These are phyloP conservation scores for Talaromyces sp. DNA, from an alignment of 2,329 filamentous ascomycete genomes.

Conservation along the genomic window DNA sequence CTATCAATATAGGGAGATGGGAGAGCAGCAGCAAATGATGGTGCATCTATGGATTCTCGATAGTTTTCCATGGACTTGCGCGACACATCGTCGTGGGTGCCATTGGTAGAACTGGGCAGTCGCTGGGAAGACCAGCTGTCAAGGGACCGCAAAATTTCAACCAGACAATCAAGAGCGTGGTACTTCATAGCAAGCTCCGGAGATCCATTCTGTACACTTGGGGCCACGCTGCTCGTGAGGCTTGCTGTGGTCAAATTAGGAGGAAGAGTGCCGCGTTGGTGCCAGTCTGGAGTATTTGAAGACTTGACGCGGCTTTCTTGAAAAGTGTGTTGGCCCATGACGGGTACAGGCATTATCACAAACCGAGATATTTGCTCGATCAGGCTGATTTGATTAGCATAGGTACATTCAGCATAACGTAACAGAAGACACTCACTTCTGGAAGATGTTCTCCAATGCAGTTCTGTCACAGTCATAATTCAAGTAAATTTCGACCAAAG, in stretches of 20 bases:
- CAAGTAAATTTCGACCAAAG: constrained; percentile 89
- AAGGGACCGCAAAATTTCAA: constrained; percentile 82
- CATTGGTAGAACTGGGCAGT: constrained; percentile 53
- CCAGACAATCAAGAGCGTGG: constrained; percentile 79
- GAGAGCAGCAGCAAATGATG: constrained; percentile 47
- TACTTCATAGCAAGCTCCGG: constrained; percentile 90
- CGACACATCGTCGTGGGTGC: constrained; percentile 43
- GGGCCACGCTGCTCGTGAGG: constrained; percentile 54
- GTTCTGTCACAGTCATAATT: constrained; percentile 98
- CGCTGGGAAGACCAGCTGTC: constrained; percentile 86
- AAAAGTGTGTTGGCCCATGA: constrained; percentile 74
- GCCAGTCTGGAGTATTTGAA: constrained; percentile 70
- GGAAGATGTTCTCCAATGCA: constrained; percentile 92
- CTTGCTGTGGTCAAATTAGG: constrained; percentile 79
- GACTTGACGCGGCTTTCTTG: constrained; percentile 70
- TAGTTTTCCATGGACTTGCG: constrained; percentile 57
- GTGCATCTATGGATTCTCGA: constrained; percentile 72
- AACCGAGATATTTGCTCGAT: constrained; percentile 92
- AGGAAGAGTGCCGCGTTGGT: constrained; percentile 77
- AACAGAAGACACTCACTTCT: constrained; percentile 47
- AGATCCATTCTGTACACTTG: constrained; percentile 63
- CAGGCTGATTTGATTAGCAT: constrained; percentile 50
- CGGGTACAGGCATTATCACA: constrained; percentile 71
- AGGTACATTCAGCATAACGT: not conserved
- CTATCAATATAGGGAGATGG: constrained; percentile 52